Conservation (phyloP, 1,284 basidiomycete genomes). For the Boletus semigastroideus region DNA sequence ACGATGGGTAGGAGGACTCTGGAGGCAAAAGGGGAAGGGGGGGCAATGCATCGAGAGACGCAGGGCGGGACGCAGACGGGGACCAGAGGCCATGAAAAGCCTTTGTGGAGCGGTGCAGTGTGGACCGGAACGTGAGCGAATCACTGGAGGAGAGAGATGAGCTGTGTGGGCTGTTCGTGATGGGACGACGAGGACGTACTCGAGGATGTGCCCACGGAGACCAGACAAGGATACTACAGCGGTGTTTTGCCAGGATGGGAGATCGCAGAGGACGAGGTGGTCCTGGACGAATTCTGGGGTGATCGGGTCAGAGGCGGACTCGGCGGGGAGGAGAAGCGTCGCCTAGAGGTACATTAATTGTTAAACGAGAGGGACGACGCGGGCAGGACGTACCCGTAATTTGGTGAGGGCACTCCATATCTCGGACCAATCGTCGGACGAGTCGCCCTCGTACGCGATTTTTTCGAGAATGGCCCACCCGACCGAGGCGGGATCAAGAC, state of each 20-base stretch:
- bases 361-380: slow-evolving; percentile 6
- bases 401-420: slow-evolving; percentile 66
- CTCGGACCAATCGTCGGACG: slow-evolving; percentile 69
- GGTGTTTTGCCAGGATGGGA: slow-evolving; percentile 41
- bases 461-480: slow-evolving; percentile 87
- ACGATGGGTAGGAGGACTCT: slow-evolving; percentile 52
- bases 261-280: slow-evolving; percentile 68
- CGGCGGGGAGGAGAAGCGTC: slow-evolving; percentile 73
- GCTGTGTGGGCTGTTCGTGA: slow-evolving; percentile 3
- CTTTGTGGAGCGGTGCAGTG: slow-evolving; percentile 61
- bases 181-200: slow-evolving; percentile 40
- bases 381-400: slow-evolving; percentile 58
- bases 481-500: slow-evolving; percentile 65
- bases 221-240: slow-evolving; percentile 79
- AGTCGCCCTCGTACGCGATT: slow-evolving; percentile 65
- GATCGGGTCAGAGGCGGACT: slow-evolving; percentile 49
- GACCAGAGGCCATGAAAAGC: slow-evolving; percentile 56
- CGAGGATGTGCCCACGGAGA: slow-evolving; percentile 64
- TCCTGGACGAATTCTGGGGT: slow-evolving; percentile 77
- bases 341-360: too few species aligned
- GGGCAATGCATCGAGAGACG: slow-evolving; percentile 49
- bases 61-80: slow-evolving; percentile 48
- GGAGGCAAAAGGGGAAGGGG: slow-evolving; percentile 41
- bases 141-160: slow-evolving; percentile 42
- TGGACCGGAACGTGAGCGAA: slow-evolving; percentile 62